Evolutionary conservation across 2,329 filamentous ascomycete genomes (phyloP), one percentile per base, ranked within the genome.

Genomic region (Fonsecaea pedrosoi): DNA sequence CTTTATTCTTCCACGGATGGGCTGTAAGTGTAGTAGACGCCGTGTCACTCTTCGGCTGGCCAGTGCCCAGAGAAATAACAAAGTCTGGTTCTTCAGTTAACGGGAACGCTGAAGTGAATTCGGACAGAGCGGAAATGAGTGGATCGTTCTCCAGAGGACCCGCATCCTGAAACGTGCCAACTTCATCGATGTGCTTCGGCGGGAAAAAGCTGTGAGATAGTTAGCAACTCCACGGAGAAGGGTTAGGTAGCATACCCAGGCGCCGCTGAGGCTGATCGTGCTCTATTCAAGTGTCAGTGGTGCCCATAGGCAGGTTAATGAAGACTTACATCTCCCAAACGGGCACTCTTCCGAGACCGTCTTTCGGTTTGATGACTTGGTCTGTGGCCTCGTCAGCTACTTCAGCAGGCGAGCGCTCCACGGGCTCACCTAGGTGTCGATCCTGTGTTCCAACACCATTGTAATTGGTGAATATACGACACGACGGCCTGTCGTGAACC

Each of bases 61-160:
- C 54, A 21, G 54, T 56, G 10, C 54, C 54, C 7, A 56, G 54
- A 56, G 54, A 56, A 4, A 56, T 4, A 21, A 56, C 21, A 10
- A 56, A n/a, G 18, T 56, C 54, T 10, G 15, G 21, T 25, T 25
- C 21, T 56, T 10, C 3, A 2, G 54, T 56, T n/a, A n/a, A 56
- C 60, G 60, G 60, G 42, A 45, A 62, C 4, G 48, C 10, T n/a
- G 13, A 34, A 10, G 35, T 34, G 3, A 37, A 34, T 42, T 74
- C 73, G 18, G 64, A 66, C 38, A 69, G 60, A 18, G 70, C 72
- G 37, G 71, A 71, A 1, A 65, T 60, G n/a, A 73, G 30, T 9
- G 72, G 73, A 58, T 73, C 72, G 62, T 74, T 74, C 37, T 69
- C 70, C n/a, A 71, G 65, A 25, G 72, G 70, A 4, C 73, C 73